Base-by-base conservation (phyloP, 768 basidiomycete species). In the Trametopsis cervina region DNA sequence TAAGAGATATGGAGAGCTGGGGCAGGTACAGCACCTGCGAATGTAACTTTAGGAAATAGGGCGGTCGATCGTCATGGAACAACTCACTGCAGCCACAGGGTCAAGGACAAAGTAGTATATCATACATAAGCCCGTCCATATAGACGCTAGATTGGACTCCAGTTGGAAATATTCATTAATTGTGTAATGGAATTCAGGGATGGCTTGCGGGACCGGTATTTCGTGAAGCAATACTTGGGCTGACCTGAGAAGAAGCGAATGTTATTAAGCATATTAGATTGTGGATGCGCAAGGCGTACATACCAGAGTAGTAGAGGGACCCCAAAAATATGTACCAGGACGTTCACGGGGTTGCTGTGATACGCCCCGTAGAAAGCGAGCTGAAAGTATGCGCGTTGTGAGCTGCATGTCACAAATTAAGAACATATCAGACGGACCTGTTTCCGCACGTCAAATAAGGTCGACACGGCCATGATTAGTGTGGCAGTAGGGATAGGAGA, bases 331-430 rank as follows among this genome's bases (percentile, higher is more conserved):
- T 98, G 95, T 53, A 97, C 89, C 46, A 76, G 65, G 54, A 97
- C 68, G 63, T 98, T 98, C 53, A 80, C 67, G 22, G 78, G 79
- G 63, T 95, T 84, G 13, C 80, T 72, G 65, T 96, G 93, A 67
- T 96, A 96, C 43, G 91, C 84, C 17, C 90, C 91, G 63, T 97
- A 97, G 73, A 95, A 95, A 21, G 83, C 73, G 60, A 97, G 76
- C 91, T 29, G 45, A 15, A 44, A 29, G 42, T 47, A 46, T 39
- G 7, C 40, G 15, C 38, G 18, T 23, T 37, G 21, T 9, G 12
- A 13, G 21, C 1, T 12, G 26, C 20, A 24, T 13, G 10, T 25
- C 5, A 24, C 20, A 9, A 25, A 4, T n/a, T 20, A 42, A 11
- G 27, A 4, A 24, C 38, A n/a, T n/a, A n/a, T n/a, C 11, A 4